Base-by-base conservation (phyloP, 2,329 filamentous ascomycete species). In the Exophiala lecanii-corni region DNA sequence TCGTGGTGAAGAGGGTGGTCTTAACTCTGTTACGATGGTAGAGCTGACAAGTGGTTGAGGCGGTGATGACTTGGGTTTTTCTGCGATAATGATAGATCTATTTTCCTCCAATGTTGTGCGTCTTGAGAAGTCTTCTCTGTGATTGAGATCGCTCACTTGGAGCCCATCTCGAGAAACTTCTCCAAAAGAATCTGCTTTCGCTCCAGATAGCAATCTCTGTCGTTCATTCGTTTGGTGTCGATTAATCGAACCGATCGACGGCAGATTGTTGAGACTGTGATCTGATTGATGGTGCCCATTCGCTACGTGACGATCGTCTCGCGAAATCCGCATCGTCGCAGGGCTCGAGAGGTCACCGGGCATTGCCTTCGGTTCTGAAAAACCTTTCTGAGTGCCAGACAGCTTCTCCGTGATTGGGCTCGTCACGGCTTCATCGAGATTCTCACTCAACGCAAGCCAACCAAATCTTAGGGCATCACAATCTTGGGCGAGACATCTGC, bases 371-470 rank as follows among this genome's bases (percentile, higher is more conserved):
- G 6, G 13, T 13, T 33, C 16, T 13, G 10, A 7, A 13, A 17
- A 6, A 33, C 30, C 13, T 6, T 12, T 26, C 10, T 13, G 30
- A 15, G 7, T 13, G 7, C 6, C 7, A 7, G 30, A 15, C 6
- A 33, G 30, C 16, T 33, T 33, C 30, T 33, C 30, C 10, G 10
- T 33, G 6, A 33, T 17, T 6, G 30, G 10, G 13, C 10, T 15
- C 7, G 25, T 9, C 7, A n/a, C 25, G 6, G 10, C 7, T n/a
- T 33, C 7, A 6, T 33, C 10, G 7, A 33, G 16, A 33, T 13
- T 33, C 16, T 33, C 30, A 13, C 30, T 33, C 30, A 33, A 15
- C 10, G 30, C 30, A 13, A 33, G 30, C 30, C 30, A 36, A 20
- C 17, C 34, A 13, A 36, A 19, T 19, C 34, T 20, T 9, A 19